Base-by-base conservation (phyloP, 257 asterid genomes). In the Solanum neorickii region DNA sequence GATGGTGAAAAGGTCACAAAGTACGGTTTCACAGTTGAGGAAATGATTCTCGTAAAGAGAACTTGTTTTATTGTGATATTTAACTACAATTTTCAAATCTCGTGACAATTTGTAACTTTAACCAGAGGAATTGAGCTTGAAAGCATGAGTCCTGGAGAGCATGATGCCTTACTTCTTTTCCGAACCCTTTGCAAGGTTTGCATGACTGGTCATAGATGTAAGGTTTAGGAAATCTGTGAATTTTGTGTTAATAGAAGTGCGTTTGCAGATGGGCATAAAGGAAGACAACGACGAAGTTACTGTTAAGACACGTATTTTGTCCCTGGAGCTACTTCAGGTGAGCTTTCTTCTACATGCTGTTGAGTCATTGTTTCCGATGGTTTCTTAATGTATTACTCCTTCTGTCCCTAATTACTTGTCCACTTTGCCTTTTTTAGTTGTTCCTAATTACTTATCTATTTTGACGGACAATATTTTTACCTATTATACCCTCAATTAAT, bases 151-250 rank as follows among this genome's bases (percentile, higher is more conserved):
- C 92, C 92, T 83, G 99, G 94, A 91, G 93, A 96, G 89, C 98
- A 93, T 82, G 99, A 96, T 92, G 99, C 98, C 87, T 92, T 96
- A 82, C 98, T 96, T 88, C 97, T 97, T 90, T 94, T 97, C 90
- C 99, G 98, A 85, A 96, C 99, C 82, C 98, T 97, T 82, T 97
- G 99, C 94, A 97, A 97, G 99, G 99, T 97, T 91, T 90, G 94
- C 91, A 78, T 29, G 85, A 49, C 69, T 82, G 27, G 42, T 82
- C 46, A 49, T 82, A 49, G 69, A 31, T 49, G 69, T 33, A 49
- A 47, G 68, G 46, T 82, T 18, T 49, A 18, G 85, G 69, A 82
- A 80, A 80, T 80, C 68, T 80, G 3, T 82, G 85, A 31, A 49
- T 41, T 47, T 82, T 82, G 46, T 49, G 7, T 29, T 82, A 21